phyloP scores from a whole-genome alignment of 805 yeast genomes.

The Blastobotrys peoriensis region DNA sequence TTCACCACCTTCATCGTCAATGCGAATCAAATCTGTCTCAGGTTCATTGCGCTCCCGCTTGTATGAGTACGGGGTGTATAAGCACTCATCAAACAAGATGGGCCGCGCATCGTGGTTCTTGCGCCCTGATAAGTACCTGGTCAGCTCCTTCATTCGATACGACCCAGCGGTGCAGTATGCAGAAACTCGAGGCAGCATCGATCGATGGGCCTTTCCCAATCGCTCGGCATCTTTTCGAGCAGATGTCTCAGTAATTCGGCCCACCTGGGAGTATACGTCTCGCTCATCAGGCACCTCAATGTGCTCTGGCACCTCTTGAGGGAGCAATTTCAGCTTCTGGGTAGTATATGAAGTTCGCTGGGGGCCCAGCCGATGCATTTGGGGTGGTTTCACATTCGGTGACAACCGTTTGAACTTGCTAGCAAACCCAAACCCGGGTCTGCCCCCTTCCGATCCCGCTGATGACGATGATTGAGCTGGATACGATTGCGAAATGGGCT shows the following conservation, averaged over 20 bases:
- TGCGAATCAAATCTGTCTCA: constrained; percentile 41
- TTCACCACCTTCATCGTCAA: constrained; percentile 94
- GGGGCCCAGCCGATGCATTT: constrained; percentile 30
- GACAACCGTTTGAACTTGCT: background rate
- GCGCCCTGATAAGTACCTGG: constrained; percentile 78
- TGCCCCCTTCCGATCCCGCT: background rate
- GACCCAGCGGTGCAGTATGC: constrained; percentile 95
- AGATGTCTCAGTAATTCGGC: constrained; percentile 74
- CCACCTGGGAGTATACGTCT: constrained; percentile 77
- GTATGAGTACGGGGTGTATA: constrained; percentile 78
- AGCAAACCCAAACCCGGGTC: background rate
- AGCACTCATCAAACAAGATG: constrained; percentile 86
- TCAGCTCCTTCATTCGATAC: constrained; percentile 79
- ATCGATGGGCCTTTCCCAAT: constrained; percentile 78
- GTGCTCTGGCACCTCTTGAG: constrained; percentile 37
- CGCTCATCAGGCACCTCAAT: constrained; percentile 24
- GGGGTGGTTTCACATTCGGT: background rate
- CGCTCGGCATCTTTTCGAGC: constrained; percentile 94
- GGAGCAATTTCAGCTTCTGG: constrained; percentile 82
- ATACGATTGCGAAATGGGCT: background rate
- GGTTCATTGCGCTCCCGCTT: constrained; percentile 25
- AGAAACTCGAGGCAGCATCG: constrained; percentile 84
- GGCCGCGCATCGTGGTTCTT: constrained; percentile 61
- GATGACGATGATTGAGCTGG: no score
- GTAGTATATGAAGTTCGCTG: constrained; percentile 80